Evolutionary conservation across 345 rosid species (phyloP).

Genomic region (Eucalyptus polybractea): DNA sequence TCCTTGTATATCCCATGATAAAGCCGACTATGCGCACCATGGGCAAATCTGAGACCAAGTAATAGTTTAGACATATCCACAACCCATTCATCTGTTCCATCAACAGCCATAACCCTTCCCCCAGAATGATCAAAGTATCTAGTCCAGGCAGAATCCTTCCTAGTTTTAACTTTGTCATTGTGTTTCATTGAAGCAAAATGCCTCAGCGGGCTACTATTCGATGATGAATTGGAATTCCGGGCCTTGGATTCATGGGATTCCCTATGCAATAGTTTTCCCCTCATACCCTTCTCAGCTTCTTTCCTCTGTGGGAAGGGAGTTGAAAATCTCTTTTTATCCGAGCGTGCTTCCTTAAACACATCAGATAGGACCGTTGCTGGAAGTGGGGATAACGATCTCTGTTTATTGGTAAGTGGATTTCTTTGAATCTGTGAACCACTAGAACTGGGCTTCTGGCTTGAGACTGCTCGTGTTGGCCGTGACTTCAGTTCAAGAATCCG

Average conservation of each 20-base stretch:
- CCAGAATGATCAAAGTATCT: constrained; percentile 76
- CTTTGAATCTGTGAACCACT: constrained; percentile 25
- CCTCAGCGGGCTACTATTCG: constrained; percentile 41
- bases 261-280: constrained; percentile 19
- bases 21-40: constrained; percentile 83
- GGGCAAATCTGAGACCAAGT: constrained; percentile 89
- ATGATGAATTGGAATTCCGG: constrained; percentile 4
- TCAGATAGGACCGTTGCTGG: constrained; percentile 58
- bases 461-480: constrained; percentile 13
- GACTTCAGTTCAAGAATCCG: constrained; percentile 22
- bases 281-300: constrained; percentile 29
- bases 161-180: constrained; percentile 37
- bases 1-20: constrained; percentile 91
- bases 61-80: constrained; percentile 83
- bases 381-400: constrained; percentile 72
- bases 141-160: constrained; percentile 75
- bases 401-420: constrained; percentile 40
- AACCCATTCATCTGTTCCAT: constrained; percentile 46
- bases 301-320: constrained; percentile 67
- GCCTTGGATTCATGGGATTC: constrained; percentile 20
- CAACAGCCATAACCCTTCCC: constrained; percentile 73
- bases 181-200: constrained; percentile 45
- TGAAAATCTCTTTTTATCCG: constrained; percentile 61
- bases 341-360: constrained; percentile 75
- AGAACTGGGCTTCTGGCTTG: constrained; percentile 7